Evolutionary conservation across 2,329 filamentous ascomycete genomes (phyloP).

Genomic region (Cercospora zeina): DNA sequence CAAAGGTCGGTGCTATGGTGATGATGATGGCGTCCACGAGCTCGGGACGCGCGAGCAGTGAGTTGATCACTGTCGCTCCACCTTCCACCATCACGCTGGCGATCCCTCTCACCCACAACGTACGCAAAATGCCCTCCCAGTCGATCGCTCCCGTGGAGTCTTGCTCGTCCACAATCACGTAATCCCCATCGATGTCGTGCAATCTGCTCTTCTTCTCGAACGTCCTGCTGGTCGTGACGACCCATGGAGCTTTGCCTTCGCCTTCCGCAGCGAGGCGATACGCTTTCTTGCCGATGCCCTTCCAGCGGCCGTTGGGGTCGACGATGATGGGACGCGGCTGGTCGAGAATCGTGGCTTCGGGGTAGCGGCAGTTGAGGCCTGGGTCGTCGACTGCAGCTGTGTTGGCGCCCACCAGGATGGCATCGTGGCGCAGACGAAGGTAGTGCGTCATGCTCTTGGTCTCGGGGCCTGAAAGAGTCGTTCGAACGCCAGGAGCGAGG

Average conservation of each 20-base stretch:
- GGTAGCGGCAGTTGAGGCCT: constrained; percentile 75
- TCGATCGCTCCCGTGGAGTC: constrained; percentile 39
- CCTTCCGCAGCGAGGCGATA: constrained; percentile 64
- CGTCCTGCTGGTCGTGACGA: constrained; percentile 16
- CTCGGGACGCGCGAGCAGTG: constrained; percentile 62
- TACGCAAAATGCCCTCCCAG: constrained; percentile 65
- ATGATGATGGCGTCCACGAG: constrained; percentile 78
- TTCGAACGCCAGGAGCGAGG: constrained; percentile 72
- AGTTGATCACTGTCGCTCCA: constrained; percentile 78
- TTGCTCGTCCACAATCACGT: constrained; percentile 26
- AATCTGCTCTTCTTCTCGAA: constrained; percentile 35
- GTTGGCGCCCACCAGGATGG: constrained; percentile 80
- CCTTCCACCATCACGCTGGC: constrained; percentile 90
- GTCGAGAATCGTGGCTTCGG: constrained; percentile 51
- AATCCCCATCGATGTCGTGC: constrained; percentile 33
- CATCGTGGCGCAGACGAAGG: constrained; percentile 76
- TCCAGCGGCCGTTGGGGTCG: constrained; percentile 77
- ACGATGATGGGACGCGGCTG: constrained; percentile 82
- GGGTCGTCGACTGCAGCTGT: constrained; percentile 86
- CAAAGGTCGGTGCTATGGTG: constrained; percentile 84
- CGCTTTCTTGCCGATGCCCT: constrained; percentile 61
- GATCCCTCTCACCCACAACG: constrained; percentile 61
- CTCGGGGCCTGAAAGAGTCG: constrained; percentile 74
- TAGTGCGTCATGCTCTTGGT: constrained; percentile 94
- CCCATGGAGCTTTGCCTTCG: constrained; percentile 69